Evolutionary conservation across 202 grass and related monocot species (phyloP).

Genomic region (Carex arenaria): DNA sequence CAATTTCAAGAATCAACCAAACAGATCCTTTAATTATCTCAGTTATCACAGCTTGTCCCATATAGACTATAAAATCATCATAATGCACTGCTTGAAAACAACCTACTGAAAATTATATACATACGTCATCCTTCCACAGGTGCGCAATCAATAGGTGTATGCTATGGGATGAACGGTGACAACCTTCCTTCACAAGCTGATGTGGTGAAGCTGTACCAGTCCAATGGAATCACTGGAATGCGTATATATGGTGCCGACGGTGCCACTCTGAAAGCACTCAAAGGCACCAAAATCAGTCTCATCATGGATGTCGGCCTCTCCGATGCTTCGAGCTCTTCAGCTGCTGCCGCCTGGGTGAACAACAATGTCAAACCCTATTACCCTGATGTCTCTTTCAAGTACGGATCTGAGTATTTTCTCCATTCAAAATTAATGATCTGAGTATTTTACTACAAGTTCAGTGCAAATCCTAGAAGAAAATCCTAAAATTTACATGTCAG

Average conservation of each 20-base stretch:
- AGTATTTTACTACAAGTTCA: too few relatives aligned
- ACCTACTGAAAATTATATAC: background rate
- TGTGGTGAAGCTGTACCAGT: constrained; percentile 47
- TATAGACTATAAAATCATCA: too few relatives aligned
- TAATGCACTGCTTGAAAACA: too few relatives aligned
- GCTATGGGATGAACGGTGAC: constrained; percentile 43
- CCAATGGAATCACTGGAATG: constrained; percentile 43
- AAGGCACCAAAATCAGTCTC: constrained; percentile 31
- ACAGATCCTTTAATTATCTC: too few relatives aligned
- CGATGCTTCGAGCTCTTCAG: constrained; percentile 21
- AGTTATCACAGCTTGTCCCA: background rate
- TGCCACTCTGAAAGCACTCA: constrained; percentile 26
- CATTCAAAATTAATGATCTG: background rate
- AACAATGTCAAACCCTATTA: constrained; percentile 32
- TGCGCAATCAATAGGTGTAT: constrained; percentile 39
- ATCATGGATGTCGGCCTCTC: constrained; percentile 34
- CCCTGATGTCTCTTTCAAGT: constrained; percentile 32
- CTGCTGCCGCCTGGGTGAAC: constrained; percentile 30
- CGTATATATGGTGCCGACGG: constrained; percentile 35
- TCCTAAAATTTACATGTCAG: background rate
- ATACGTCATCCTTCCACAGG: background rate
- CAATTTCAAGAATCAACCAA: too few relatives aligned
- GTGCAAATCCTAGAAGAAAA: background rate
- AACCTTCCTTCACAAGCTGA: constrained; percentile 31
- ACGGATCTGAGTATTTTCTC: background rate